phyloP scores from a whole-genome alignment of 345 rosid species.

The Laguncularia racemosa region DNA sequence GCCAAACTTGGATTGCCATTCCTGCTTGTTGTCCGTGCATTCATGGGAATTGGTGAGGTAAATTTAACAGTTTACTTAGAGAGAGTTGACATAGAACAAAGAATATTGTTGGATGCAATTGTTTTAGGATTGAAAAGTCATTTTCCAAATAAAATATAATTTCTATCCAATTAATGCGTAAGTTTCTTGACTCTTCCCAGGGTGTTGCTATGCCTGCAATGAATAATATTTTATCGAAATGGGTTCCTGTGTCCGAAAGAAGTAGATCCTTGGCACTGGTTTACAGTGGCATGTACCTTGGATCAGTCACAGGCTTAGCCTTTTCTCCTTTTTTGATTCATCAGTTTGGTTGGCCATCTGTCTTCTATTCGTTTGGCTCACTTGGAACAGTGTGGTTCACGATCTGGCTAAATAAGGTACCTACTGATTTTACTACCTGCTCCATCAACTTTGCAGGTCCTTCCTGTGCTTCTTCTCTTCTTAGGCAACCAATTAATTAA shows the following conservation, averaged over 20 bases:
- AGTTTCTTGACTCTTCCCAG: conserved; percentile 26
- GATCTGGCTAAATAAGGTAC: conserved; percentile 75
- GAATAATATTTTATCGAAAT: conserved; percentile 87
- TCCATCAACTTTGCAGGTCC: too few species aligned
- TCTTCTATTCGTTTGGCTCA: conserved; percentile 91
- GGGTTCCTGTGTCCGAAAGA: conserved; percentile 93
- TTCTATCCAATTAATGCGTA: too few species aligned
- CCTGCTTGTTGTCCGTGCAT: conserved; percentile 78
- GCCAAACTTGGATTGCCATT: conserved; percentile 84
- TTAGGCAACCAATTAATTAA: too few species aligned
- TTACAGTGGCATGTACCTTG: conserved; percentile 93
- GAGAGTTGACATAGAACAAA: too few species aligned
- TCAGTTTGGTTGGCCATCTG: conserved; percentile 91
- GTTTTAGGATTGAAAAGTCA: too few species aligned
- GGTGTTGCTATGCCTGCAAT: conserved; percentile 99
- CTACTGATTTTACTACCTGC: background rate
- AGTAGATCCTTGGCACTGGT: conserved; percentile 88
- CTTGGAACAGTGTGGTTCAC: conserved; percentile 82
- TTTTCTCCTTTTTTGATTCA: conserved; percentile 90
- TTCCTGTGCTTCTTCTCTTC: too few species aligned
- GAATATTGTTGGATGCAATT: too few species aligned
- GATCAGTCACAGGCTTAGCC: conserved; percentile 91
- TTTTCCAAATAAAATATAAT: too few species aligned
- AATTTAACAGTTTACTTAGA: background rate
- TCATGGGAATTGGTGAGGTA: conserved; percentile 97